Percentiles rank a stretch among this genome's conserved stretches.
phyloP scores from a whole-genome alignment of 2,329 filamentous ascomycete species.

The Colletotrichum tropicale region DNA sequence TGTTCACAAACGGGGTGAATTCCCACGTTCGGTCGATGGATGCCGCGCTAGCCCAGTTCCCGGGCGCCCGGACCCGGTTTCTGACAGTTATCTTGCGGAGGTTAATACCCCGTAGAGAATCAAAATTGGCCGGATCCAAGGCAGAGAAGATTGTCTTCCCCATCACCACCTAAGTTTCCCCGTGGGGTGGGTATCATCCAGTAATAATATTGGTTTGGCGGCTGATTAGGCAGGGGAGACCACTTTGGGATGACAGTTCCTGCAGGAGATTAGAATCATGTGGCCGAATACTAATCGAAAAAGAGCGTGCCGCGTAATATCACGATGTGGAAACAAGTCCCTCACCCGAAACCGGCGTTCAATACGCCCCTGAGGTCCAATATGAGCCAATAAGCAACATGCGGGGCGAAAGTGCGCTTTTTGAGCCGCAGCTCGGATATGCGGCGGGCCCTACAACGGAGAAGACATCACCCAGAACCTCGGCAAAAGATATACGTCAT shows the following conservation, averaged over 20 bases:
- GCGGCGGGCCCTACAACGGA: background rate
- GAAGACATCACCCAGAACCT: background rate
- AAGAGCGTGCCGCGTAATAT: background rate
- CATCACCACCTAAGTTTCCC: background rate
- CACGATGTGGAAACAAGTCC: background rate
- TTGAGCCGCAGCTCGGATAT: background rate
- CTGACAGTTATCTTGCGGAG: background rate
- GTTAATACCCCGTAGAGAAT: background rate
- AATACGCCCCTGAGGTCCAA: background rate
- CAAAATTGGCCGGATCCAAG: background rate
- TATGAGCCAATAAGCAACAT: background rate
- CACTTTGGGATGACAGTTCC: background rate
- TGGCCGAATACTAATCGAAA: background rate
- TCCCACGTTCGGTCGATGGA: background rate
- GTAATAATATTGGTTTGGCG: background rate
- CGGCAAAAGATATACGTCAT: background rate
- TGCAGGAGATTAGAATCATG: background rate
- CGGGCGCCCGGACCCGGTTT: background rate
- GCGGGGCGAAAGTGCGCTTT: background rate
- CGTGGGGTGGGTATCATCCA: background rate
- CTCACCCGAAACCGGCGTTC: background rate
- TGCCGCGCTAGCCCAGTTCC: background rate
- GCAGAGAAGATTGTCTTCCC: background rate
- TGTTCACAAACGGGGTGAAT: background rate
- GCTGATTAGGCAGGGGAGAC: background rate